These are phyloP conservation scores for Chlamydomonas eustigma DNA, from an alignment of 139 green algal genomes.

Conservation along the genomic window DNA sequence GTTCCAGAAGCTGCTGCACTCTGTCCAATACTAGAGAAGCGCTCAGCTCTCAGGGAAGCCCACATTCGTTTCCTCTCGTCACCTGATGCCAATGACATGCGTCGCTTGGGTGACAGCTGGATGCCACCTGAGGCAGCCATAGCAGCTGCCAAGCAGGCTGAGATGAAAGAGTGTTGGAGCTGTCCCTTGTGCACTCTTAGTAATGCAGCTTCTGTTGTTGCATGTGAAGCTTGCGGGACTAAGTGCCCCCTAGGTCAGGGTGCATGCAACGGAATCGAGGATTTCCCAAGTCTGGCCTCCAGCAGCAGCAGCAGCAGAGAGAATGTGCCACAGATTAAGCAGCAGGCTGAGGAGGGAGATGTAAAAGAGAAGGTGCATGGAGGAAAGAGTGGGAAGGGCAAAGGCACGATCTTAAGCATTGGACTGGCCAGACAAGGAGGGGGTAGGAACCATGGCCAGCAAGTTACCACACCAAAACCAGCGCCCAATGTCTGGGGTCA, in stretches of 20 bases:
- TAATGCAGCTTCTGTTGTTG: constrained; percentile 23
- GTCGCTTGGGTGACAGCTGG: constrained; percentile 38
- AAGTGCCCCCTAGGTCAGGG: too few relatives aligned
- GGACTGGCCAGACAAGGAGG: background rate
- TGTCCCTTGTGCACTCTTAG: constrained; percentile 26
- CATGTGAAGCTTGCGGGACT: constrained; percentile 24
- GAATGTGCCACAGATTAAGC: background rate
- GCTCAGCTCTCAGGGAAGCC: constrained; percentile 48
- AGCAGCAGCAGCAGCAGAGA: background rate
- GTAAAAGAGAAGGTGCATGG: constrained; percentile 12
- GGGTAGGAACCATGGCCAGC: background rate
- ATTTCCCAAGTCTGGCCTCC: constrained; percentile 18
- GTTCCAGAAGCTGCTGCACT: constrained; percentile 65
- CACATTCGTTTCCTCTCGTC: constrained; percentile 44
- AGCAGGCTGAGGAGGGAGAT: background rate
- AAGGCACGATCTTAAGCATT: constrained; percentile 20
- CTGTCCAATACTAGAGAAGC: constrained; percentile 47
- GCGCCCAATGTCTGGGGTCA: constrained; percentile 20
- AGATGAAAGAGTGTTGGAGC: constrained; percentile 16
- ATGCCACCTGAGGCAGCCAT: constrained; percentile 66
- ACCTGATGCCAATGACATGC: constrained; percentile 12
- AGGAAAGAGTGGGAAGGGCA: constrained; percentile 15
- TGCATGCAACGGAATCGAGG: too few relatives aligned
- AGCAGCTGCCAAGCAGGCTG: constrained; percentile 42
- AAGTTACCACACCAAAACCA: background rate